Conservation (phyloP, 345 rosid genomes). For the Aethionema arabicum region DNA sequence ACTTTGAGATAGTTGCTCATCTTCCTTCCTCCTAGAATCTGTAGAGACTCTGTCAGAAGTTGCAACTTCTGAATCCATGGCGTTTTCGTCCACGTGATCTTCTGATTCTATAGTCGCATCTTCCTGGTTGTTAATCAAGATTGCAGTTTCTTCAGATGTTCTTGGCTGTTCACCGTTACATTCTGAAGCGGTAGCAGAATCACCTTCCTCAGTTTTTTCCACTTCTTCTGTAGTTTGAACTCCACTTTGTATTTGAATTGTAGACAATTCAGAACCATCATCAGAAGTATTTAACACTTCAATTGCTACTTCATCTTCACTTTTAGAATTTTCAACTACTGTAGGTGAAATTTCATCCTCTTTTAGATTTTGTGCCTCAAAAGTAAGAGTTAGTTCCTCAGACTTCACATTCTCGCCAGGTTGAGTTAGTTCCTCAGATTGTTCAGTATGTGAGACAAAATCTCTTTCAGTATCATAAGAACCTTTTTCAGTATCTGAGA, state of each 20-base stretch:
- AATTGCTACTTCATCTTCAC: conserved; percentile 33
- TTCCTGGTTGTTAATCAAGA: conserved; percentile 36
- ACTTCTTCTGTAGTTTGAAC: conserved; percentile 21
- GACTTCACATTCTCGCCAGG: conserved; percentile 34
- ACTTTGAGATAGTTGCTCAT: conserved; percentile 37
- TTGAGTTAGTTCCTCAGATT: conserved; percentile 42
- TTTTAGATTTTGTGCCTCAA: conserved; percentile 32
- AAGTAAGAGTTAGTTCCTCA: conserved; percentile 32
- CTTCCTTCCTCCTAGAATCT: conserved; percentile 35
- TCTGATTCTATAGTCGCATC: conserved; percentile 41
- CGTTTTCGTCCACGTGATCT: conserved; percentile 34
- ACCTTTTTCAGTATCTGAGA: conserved; percentile 33
- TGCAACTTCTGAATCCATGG: conserved; percentile 35
- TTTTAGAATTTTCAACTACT: conserved; percentile 36
- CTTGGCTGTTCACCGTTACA: conserved; percentile 40
- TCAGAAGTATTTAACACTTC: conserved; percentile 29
- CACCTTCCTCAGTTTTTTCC: conserved; percentile 28
- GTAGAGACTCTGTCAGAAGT: conserved; percentile 27
- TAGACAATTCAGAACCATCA: conserved; percentile 17
- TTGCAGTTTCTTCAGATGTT: conserved; percentile 39
- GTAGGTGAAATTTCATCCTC: conserved; percentile 30
- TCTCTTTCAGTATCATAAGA: conserved; percentile 37
- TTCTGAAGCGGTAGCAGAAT: conserved; percentile 34
- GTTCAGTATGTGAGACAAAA: conserved; percentile 37
- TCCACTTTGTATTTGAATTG: neutral